Conservation (phyloP, 176 grass and related monocot species). For the Musa itinerans region DNA sequence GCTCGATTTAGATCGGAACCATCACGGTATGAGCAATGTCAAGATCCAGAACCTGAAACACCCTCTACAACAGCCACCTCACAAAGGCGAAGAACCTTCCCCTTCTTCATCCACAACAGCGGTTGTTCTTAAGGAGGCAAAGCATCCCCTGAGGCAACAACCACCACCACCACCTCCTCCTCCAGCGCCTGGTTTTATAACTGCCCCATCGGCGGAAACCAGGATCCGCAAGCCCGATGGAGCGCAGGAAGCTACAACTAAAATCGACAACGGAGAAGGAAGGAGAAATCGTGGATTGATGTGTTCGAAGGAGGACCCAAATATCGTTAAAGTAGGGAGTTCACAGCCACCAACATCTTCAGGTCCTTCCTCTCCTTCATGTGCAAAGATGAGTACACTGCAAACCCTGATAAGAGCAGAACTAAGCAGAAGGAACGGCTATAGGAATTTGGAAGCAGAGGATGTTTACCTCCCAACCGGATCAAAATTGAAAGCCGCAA, state of each 20-base stretch:
- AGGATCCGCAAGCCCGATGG: constrained; percentile 42
- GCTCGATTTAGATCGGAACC: constrained; percentile 10
- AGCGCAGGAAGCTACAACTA: constrained; percentile 71
- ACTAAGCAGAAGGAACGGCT: constrained; percentile 56
- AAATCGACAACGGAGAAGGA: constrained; percentile 49
- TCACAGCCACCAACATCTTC: constrained; percentile 34
- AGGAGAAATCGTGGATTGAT: constrained; percentile 13
- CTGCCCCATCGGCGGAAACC: constrained; percentile 34
- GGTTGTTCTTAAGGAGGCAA: constrained; percentile 20
- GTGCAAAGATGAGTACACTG: constrained; percentile 59
- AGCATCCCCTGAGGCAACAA: not conserved
- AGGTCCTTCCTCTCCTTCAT: constrained; percentile 24
- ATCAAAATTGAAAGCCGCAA: constrained; percentile 54
- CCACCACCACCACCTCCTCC: not conserved
- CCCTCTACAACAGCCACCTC: constrained; percentile 6
- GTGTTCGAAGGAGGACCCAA: constrained; percentile 17
- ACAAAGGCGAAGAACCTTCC: constrained; percentile 13
- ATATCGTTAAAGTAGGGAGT: constrained; percentile 26
- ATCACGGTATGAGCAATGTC: constrained; percentile 6
- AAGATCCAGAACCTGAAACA: constrained; percentile 22
- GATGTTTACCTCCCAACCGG: constrained; percentile 36
- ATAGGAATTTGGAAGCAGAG: constrained; percentile 50
- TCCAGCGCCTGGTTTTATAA: not conserved
- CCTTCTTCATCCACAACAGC: constrained; percentile 22
- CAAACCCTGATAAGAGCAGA: constrained; percentile 87